Percentiles rank a stretch among this genome's conserved stretches.
phyloP scores from a whole-genome alignment of 148 eudicot species.

The Simmondsia chinensis region DNA sequence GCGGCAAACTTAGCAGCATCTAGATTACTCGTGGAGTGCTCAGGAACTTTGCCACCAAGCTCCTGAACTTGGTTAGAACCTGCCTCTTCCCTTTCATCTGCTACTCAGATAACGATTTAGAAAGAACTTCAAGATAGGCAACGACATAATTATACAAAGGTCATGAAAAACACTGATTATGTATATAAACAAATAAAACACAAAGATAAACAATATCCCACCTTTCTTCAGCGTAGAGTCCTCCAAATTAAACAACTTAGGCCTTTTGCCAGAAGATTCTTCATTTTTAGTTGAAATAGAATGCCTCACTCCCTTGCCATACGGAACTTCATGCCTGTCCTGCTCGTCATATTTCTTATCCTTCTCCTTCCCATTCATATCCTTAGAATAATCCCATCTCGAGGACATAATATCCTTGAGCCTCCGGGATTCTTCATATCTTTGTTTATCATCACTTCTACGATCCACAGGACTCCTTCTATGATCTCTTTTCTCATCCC shows the following conservation, averaged over 20 bases:
- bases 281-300: conserved; percentile 16
- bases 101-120: conserved; percentile 9
- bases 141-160: conserved; percentile 2
- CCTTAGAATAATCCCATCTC: conserved; percentile 41
- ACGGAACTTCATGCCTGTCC: conserved; percentile 22
- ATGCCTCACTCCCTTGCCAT: conserved; percentile 19
- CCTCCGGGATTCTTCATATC: conserved; percentile 31
- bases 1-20: conserved; percentile 97
- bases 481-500: conserved; percentile 51
- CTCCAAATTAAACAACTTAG: conserved; percentile 32
- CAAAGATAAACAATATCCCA: conserved; percentile 13
- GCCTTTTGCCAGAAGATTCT: conserved; percentile 43
- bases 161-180: neutral
- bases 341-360: conserved; percentile 28
- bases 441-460: conserved; percentile 30
- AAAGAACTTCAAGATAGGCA: conserved; percentile 9
- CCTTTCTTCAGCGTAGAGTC: conserved; percentile 24
- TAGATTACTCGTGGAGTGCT: conserved; percentile 25
- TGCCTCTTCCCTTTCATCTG: conserved; percentile 27
- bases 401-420: conserved; percentile 25
- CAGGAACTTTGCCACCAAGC: conserved; percentile 28
- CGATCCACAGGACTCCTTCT: conserved; percentile 37
- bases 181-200: neutral
- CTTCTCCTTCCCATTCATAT: conserved; percentile 30
- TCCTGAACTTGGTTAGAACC: conserved; percentile 32